Base-by-base conservation (phyloP, 306 rosid genomes). In the Rosa persica region DNA sequence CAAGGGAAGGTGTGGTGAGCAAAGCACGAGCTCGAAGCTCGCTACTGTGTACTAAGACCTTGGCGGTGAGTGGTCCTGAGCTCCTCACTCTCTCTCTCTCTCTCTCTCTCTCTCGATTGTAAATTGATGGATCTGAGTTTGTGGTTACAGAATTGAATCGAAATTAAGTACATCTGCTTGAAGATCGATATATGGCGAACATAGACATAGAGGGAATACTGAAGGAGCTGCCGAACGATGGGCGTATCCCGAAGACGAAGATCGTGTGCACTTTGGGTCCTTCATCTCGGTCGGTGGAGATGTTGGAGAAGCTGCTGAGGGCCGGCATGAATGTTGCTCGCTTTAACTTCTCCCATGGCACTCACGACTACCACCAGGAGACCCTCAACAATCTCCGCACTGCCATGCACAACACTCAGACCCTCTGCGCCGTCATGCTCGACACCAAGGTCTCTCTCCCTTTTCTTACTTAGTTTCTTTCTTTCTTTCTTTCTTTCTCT, bases 291-390 rank as follows among this genome's bases (percentile, higher is more conserved):
- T 88, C 94, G 58, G 98, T 94, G 10, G 78, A 81, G 60, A 92
- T 92, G 97, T 48, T 69, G 2, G 90, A 94, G 87, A 94, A 94
- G 83, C 94, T 94, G 75, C 94, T 94, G 0, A 86, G 78, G 81
- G 97, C 98, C 4, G 98, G 98, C 13, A 94, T 94, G 98, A 94
- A 94, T 70, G 97, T 92, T 61, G 96, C 98, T 68, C 92, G 98
- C 52, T 94, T 94, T 88, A 94, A 94, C 79, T 94, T 94, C 79
- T 94, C 98, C 23, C 98, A 94, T 49, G 98, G 98, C 2, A 89
- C 96, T 11, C 98, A 94, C 40, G 93, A 92, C 0, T 94, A 94
- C 79, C 98, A 94, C 70, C 97, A 92, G 84, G 97, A 92, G 85
- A 94, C 97, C 12, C 87, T 94, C 76, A 27, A 92, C 82, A 94